Evolutionary conservation across 2,329 filamentous ascomycete species (phyloP).

Genomic region (Acrodontium crateriforme): DNA sequence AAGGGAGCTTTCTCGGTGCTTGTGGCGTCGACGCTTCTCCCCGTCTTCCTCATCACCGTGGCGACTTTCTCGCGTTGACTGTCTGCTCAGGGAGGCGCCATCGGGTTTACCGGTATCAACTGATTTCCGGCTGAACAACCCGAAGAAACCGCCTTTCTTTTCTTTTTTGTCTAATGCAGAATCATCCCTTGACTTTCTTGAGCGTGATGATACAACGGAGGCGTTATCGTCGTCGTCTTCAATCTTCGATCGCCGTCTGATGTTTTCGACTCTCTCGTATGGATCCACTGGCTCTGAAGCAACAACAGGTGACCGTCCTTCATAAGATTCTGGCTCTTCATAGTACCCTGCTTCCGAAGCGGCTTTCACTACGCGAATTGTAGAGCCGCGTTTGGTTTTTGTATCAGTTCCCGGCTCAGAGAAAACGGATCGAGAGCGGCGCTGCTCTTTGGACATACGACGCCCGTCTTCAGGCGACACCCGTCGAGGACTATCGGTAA

Average conservation of each 20-base stretch:
- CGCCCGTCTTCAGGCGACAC: background rate
- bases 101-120: slow-evolving; percentile 18
- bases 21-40: slow-evolving; percentile 31
- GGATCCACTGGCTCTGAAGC: slow-evolving; percentile 28
- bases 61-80: slow-evolving; percentile 11
- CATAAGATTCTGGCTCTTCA: slow-evolving; percentile 21
- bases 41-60: slow-evolving; percentile 29
- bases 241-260: slow-evolving; percentile 27
- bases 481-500: background rate
- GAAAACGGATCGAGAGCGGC: slow-evolving; percentile 5
- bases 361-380: too few relatives aligned
- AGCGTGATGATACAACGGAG: slow-evolving; percentile 28
- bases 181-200: slow-evolving; percentile 24
- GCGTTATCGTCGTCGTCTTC: slow-evolving; percentile 28
- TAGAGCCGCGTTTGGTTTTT: too few relatives aligned
- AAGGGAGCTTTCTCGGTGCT: slow-evolving; percentile 26
- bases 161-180: slow-evolving; percentile 25
- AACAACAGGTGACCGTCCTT: slow-evolving; percentile 27
- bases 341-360: slow-evolving; percentile 18
- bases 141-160: slow-evolving; percentile 32
- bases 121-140: slow-evolving; percentile 33
- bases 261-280: slow-evolving; percentile 24
- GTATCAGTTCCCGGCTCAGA: slow-evolving; percentile 19
- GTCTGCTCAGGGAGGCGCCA: slow-evolving; percentile 8
- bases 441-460: background rate